These are phyloP conservation scores for Sherardia arvensis DNA, from an alignment of 257 asterid species.

Conservation along the genomic window DNA sequence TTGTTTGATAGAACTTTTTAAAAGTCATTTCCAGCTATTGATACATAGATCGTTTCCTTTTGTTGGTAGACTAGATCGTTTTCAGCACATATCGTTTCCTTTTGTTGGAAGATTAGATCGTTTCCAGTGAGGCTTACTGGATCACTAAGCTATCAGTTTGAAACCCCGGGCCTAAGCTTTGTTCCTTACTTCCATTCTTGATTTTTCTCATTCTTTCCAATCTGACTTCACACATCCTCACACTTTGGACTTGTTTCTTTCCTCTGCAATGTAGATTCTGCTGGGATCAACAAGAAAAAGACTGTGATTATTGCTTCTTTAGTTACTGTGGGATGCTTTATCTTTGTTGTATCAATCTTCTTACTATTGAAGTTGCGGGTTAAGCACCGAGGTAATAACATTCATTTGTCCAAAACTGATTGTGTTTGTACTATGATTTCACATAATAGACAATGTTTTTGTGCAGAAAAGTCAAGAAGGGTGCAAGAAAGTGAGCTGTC, in stretches of 20 bases:
- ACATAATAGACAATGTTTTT: not conserved
- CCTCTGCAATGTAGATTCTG: conserved; percentile 18
- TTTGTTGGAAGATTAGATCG: not conserved
- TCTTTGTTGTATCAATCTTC: conserved; percentile 14
- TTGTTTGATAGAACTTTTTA: not conserved
- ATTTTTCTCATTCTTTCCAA: not conserved
- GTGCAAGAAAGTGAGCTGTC: not conserved
- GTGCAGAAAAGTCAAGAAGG: conserved; percentile 1
- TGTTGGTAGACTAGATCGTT: not conserved
- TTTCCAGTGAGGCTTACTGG: not conserved
- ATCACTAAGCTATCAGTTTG: not conserved
- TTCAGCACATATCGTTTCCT: not conserved
- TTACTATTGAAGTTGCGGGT: conserved; percentile 29
- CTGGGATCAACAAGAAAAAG: conserved; percentile 6
- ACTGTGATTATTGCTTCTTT: conserved; percentile 18
- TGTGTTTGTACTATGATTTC: not conserved
- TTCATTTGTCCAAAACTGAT: not conserved
- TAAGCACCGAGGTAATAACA: conserved; percentile 34
- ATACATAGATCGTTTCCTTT: too few relatives aligned
- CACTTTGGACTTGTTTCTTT: not conserved
- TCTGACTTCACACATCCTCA: not conserved
- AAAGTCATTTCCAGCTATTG: not conserved
- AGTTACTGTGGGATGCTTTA: conserved; percentile 19
- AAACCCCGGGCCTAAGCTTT: too few relatives aligned
- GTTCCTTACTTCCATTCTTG: not conserved